Conservation (phyloP, 1,284 basidiomycete genomes). For the Phellopilus nigrolimitatus region DNA sequence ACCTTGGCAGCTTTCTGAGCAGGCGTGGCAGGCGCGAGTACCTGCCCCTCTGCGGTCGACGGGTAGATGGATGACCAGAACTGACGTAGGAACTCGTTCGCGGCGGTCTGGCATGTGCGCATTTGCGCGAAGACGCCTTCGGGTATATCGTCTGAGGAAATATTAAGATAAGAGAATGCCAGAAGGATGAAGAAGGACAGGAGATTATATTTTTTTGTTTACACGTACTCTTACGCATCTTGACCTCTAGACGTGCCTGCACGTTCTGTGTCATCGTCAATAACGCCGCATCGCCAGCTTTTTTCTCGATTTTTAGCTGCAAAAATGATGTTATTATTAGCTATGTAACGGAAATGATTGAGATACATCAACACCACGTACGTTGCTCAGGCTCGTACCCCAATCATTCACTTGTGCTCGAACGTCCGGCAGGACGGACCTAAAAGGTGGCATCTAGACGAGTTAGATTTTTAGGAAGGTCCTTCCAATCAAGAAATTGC, state of each 20-base stretch:
- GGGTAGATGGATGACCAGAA: slow-evolving; percentile 92
- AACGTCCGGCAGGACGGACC: slow-evolving; percentile 31
- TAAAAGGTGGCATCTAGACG: slow-evolving; percentile 15
- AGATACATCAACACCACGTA: slow-evolving; percentile 27
- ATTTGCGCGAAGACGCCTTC: slow-evolving; percentile 75
- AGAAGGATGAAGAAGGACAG: slow-evolving; percentile 2
- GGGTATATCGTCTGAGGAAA: slow-evolving; percentile 70
- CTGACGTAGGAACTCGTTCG: slow-evolving; percentile 94
- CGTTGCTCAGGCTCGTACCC: slow-evolving; percentile 54
- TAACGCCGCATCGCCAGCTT: slow-evolving; percentile 61
- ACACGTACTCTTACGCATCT: slow-evolving; percentile 54
- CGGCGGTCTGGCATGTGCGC: slow-evolving; percentile 85
- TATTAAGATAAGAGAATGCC: slow-evolving; percentile 7
- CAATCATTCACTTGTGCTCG: slow-evolving; percentile 50
- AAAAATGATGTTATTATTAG: background rate
- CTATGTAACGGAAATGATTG: background rate
- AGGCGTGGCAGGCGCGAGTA: slow-evolving; percentile 43
- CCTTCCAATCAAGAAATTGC: background rate
- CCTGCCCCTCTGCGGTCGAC: slow-evolving; percentile 53
- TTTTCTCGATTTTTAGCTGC: slow-evolving; percentile 61
- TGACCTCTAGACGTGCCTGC: slow-evolving; percentile 57
- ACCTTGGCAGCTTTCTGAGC: slow-evolving; percentile 71
- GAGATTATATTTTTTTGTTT: background rate
- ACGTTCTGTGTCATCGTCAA: slow-evolving; percentile 77
- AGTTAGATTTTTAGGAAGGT: background rate